Base-by-base conservation (phyloP, 495 filamentous ascomycete genomes). In the Cercophora samala region DNA sequence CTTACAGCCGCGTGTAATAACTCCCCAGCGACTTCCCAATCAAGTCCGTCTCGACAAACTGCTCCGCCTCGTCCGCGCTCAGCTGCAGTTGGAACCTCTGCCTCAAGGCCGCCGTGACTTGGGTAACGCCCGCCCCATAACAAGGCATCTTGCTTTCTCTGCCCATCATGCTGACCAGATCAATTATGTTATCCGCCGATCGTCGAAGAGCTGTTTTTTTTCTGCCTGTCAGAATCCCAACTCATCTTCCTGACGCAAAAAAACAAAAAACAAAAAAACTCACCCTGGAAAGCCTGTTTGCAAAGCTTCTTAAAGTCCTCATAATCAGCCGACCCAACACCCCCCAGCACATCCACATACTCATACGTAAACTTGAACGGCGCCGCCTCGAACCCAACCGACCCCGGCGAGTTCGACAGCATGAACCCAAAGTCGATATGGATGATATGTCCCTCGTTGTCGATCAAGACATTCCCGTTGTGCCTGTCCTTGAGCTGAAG, bases 341-440 rank as follows among this genome's bases (percentile, higher is more conserved):
- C 89, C 23, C 89, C 90, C 22, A 92, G 77, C 42, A 92, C 87
- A 65, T 92, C 90, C 52, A 92, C 85, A 73, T 92, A 92, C 69
- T 92, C 90, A 68, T 89, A 84, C 32, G 90, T 91, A 22, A 92
- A 79, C 77, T 92, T 92, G 77, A 92, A 92, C 13, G 90, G 90
- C 25, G 90, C 90, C 23, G 89, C 89, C 75, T 92, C 90, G 71
- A 91, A 92, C 58, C 90, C 89, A 65, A 92, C 89, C 26, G 84
- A 85, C 2, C 90, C 90, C 19, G 90, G 90, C 19, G 89, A 91
- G 74, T 92, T 92, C 6, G 87, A 90, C 58, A 92, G 82, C 90
- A 92, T 92, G 74, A 92, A 92, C 58, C 90, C 90, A 74, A 92
- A 92, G 76, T 92, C 90, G 66, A 92, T 92, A 72, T 92, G 90